Evolutionary conservation across 768 basidiomycete genomes (phyloP).

Genomic region (Chalciporus pseudorubinellus): DNA sequence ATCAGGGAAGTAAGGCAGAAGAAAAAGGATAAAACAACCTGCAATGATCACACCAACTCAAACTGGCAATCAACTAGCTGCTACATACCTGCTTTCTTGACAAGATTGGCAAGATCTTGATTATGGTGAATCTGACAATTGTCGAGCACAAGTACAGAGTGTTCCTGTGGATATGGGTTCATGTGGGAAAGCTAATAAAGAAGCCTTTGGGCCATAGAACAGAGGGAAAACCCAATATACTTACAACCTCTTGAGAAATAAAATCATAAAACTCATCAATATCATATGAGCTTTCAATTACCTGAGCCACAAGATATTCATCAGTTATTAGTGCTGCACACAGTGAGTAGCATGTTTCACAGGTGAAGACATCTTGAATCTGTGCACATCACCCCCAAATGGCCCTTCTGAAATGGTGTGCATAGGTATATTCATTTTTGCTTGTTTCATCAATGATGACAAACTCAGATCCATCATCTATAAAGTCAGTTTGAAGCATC

Average conservation of each 20-base stretch:
- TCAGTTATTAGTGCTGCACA: slow-evolving; percentile 33
- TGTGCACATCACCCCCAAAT: slow-evolving; percentile 18
- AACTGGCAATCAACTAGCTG: no score
- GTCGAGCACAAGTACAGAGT: slow-evolving; percentile 30
- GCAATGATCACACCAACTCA: background rate
- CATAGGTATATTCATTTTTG: slow-evolving; percentile 21
- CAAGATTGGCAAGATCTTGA: slow-evolving; percentile 9
- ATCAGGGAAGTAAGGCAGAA: background rate
- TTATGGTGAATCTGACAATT: slow-evolving; percentile 31
- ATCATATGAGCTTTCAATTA: slow-evolving; percentile 35
- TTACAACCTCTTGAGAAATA: slow-evolving; percentile 15
- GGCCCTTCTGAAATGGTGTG: slow-evolving; percentile 28
- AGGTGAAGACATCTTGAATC: slow-evolving; percentile 22
- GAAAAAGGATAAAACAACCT: slow-evolving; percentile 1
- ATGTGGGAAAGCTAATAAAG: slow-evolving; percentile 22
- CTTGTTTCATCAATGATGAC: slow-evolving; percentile 12
- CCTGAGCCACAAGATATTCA: background rate
- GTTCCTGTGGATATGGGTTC: slow-evolving; percentile 26
- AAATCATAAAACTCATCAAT: slow-evolving; percentile 36
- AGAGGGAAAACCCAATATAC: background rate
- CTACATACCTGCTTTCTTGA: background rate
- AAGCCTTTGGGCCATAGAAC: background rate
- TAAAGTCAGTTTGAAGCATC: background rate
- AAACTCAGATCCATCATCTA: slow-evolving; percentile 4
- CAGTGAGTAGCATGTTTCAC: slow-evolving; percentile 32